Evolutionary conservation across 805 yeast genomes (phyloP), one percentile per base, ranked within the genome.

Genomic region (Zygotorulaspora florentina): DNA sequence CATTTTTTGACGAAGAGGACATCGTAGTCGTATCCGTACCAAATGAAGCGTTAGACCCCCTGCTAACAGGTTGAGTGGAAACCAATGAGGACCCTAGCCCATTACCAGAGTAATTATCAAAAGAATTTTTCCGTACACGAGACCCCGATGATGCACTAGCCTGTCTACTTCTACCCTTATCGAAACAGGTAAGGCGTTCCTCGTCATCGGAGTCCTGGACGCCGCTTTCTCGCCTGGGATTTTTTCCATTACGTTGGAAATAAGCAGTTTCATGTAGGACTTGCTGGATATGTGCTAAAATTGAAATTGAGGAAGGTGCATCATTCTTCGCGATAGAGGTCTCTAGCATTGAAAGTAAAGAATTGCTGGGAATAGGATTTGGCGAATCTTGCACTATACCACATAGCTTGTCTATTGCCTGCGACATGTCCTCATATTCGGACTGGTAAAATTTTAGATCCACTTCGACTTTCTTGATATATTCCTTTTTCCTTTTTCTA

Each of bases 401-500:
- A 25, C 57, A 50, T 8, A 58, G 39, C 16, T 47, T 47, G 35
- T 54, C 59, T 37, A 51, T 27, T 15, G 52, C 40, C 25, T 50
- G 43, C 20, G 80, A 74, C 41, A 89, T 66, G 34, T 79, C 79
- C 17, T 83, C 77, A 65, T 86, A 88, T 50, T 89, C 90, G 9
- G 73, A 65, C 13, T 85, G 74, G 61, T 81, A 87, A 56, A 77
- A 81, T 36, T 80, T 75, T 43, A 88, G 73, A 61, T 89, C 95
- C 39, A 75, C 79, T 62, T 89, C 95, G 79, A 93, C 83, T 55
- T 83, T 85, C 47, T 79, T 81, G 28, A 89, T 77, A 73, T 85
- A 83, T 62, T 87, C 88, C 70, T 93, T 93, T 73, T 93, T 93
- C 46, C 97, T 78, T 66, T 87, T 95, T 48, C 99, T 79, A 71